A percentile compares a stretch with the other conserved stretches of the same genome.
phyloP scores from a whole-genome alignment of 306 rosid species.

The Vigna nakashimae region DNA sequence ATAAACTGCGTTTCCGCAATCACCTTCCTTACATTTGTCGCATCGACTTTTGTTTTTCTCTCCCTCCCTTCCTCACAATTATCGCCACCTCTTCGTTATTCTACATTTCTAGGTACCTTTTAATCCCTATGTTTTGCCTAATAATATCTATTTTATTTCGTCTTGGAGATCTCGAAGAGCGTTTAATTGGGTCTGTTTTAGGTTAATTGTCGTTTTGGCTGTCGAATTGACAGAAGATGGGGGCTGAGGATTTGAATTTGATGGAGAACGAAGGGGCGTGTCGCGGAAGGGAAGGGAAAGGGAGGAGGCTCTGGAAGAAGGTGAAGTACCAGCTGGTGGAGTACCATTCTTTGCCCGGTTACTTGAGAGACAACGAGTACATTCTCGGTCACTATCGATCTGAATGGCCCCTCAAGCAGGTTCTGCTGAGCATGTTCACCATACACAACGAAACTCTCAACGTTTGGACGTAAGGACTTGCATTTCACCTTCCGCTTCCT shows the following conservation, averaged over 20 bases:
- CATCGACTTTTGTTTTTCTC: not conserved
- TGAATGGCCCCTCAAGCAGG: slow-evolving; percentile 93
- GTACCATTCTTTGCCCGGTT: slow-evolving; percentile 84
- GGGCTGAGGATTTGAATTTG: slow-evolving; percentile 35
- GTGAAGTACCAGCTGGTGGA: slow-evolving; percentile 93
- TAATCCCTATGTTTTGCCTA: too few species aligned
- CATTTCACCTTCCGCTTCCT: not conserved
- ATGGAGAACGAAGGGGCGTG: slow-evolving; percentile 46
- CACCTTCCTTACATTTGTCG: not conserved
- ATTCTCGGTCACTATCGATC: slow-evolving; percentile 84
- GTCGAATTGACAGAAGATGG: slow-evolving; percentile 36
- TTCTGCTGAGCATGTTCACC: slow-evolving; percentile 78
- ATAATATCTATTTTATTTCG: not conserved
- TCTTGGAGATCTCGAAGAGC: not conserved
- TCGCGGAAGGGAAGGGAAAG: slow-evolving; percentile 62
- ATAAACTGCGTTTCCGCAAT: not conserved
- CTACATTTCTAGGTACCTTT: slow-evolving; percentile 28
- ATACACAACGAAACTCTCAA: slow-evolving; percentile 96
- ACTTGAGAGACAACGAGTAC: slow-evolving; percentile 86
- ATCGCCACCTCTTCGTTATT: not conserved
- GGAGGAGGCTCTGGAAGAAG: slow-evolving; percentile 86
- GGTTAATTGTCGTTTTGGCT: not conserved
- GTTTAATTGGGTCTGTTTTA: not conserved
- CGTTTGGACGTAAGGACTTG: slow-evolving; percentile 91
- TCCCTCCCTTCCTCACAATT: not conserved